Percentiles rank a stretch among this genome's conserved stretches.
Evolutionary conservation across 78 protist species (phyloP).

Genomic region (Polysphondylium violaceum): DNA sequence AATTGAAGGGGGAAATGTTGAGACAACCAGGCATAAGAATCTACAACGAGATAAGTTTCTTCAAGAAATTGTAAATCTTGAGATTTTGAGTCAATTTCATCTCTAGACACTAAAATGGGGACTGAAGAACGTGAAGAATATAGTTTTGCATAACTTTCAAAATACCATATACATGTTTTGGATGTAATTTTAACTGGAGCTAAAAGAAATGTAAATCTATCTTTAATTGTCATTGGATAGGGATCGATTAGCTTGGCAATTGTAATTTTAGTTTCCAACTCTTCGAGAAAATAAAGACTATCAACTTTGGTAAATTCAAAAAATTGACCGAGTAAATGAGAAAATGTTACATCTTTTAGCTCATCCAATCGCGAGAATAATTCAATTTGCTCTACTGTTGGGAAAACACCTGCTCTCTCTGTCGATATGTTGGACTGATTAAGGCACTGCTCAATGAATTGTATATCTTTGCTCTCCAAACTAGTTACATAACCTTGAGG

Average conservation of each 20-base stretch:
- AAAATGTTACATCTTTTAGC: background rate
- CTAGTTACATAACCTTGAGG: constrained; percentile 33
- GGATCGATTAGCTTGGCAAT: constrained; percentile 12
- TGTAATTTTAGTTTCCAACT: background rate
- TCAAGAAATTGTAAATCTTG: background rate
- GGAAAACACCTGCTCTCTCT: constrained; percentile 56
- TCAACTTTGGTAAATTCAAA: constrained; percentile 30
- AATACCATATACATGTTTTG: background rate
- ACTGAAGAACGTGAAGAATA: background rate
- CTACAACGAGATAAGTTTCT: background rate
- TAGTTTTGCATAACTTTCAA: background rate
- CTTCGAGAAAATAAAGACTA: constrained; percentile 34
- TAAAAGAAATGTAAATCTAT: background rate
- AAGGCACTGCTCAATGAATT: background rate
- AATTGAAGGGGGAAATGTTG: constrained; percentile 22
- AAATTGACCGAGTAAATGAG: constrained; percentile 1
- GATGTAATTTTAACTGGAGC: constrained; percentile 9
- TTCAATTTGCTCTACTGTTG: constrained; percentile 2
- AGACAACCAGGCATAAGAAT: constrained; percentile 51
- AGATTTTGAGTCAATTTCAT: background rate
- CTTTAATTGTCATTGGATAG: background rate
- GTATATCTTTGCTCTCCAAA: background rate
- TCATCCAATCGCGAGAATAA: background rate
- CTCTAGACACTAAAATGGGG: background rate
- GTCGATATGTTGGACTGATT: background rate